Evolutionary conservation across 495 filamentous ascomycete genomes (phyloP).

Genomic region (Daldinia decipiens): DNA sequence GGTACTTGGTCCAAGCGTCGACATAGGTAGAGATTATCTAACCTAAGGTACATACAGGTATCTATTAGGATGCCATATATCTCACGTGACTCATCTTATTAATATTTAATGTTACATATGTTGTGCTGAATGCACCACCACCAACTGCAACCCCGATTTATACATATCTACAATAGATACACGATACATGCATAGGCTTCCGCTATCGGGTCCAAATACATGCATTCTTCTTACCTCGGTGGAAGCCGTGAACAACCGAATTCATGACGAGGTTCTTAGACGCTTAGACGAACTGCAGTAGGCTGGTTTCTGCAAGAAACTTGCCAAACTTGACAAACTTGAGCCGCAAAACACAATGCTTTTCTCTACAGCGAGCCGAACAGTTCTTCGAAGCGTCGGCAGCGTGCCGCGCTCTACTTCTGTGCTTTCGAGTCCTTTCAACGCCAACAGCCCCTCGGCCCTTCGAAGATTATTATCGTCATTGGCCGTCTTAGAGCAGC

Average conservation of each 20-base stretch:
- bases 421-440: slow-evolving; percentile 34
- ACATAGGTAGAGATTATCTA: neutral
- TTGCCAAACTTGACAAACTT: slow-evolving; percentile 26
- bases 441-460: slow-evolving; percentile 50
- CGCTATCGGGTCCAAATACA: too few relatives aligned
- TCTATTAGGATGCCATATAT: neutral
- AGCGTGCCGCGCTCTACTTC: slow-evolving; percentile 40
- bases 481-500: slow-evolving; percentile 91
- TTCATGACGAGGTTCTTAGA: slow-evolving; percentile 18
- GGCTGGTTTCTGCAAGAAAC: slow-evolving; percentile 1
- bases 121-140: too few relatives aligned
- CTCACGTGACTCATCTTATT: neutral
- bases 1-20: slow-evolving; percentile 17
- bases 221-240: slow-evolving; percentile 34
- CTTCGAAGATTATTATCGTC: slow-evolving; percentile 82
- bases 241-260: slow-evolving; percentile 45
- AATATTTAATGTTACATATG: neutral
- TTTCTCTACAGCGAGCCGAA: slow-evolving; percentile 39
- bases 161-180: neutral
- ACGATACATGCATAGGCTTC: neutral
- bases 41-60: too few relatives aligned
- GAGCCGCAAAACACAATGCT: slow-evolving; percentile 36
- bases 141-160: neutral
- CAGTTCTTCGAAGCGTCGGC: slow-evolving; percentile 42
- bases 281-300: slow-evolving; percentile 8